A percentile compares a stretch with the other conserved stretches of the same genome.
These are phyloP conservation scores for Pythium folliculosum DNA, from an alignment of 352 stramenopile genomes.

Conservation along the genomic window DNA sequence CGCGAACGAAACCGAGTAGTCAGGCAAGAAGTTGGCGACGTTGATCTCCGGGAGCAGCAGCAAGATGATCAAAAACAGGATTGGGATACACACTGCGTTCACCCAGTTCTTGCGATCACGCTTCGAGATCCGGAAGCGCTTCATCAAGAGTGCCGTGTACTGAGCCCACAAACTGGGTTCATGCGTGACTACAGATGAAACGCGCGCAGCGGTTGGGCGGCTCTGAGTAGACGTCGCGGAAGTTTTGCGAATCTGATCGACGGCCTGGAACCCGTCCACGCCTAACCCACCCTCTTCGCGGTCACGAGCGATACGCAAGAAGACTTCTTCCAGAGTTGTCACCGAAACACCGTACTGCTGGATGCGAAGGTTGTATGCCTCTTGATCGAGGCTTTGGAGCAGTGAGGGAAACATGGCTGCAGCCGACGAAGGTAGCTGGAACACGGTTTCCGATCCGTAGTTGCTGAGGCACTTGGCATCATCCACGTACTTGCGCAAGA, in stretches of 20 bases:
- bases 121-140: slow-evolving; percentile 63
- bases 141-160: slow-evolving; percentile 49
- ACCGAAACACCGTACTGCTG: slow-evolving; percentile 77
- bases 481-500: slow-evolving; percentile 63
- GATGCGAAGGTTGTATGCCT: slow-evolving; percentile 59
- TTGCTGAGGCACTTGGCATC: slow-evolving; percentile 87
- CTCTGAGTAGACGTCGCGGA: slow-evolving; percentile 42
- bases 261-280: slow-evolving; percentile 96
- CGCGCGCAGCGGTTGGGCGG: slow-evolving; percentile 23
- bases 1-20: slow-evolving; percentile 23
- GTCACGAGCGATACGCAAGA: slow-evolving; percentile 80
- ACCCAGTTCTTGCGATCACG: slow-evolving; percentile 64
- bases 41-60: slow-evolving; percentile 56
- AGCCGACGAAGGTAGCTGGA: slow-evolving; percentile 90
- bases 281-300: slow-evolving; percentile 73
- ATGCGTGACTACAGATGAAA: slow-evolving; percentile 53
- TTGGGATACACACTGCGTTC: slow-evolving; percentile 58
- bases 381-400: slow-evolving; percentile 82
- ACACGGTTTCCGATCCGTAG: slow-evolving; percentile 93
- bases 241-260: slow-evolving; percentile 45
- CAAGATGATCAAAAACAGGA: slow-evolving; percentile 28
- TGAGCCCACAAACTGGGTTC: slow-evolving; percentile 46
- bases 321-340: slow-evolving; percentile 99
- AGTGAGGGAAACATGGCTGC: slow-evolving; percentile 87
- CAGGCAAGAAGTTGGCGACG: slow-evolving; percentile 52